phyloP scores from a whole-genome alignment of 176 grass and related monocot species.

The Saccharum spontaneum region DNA sequence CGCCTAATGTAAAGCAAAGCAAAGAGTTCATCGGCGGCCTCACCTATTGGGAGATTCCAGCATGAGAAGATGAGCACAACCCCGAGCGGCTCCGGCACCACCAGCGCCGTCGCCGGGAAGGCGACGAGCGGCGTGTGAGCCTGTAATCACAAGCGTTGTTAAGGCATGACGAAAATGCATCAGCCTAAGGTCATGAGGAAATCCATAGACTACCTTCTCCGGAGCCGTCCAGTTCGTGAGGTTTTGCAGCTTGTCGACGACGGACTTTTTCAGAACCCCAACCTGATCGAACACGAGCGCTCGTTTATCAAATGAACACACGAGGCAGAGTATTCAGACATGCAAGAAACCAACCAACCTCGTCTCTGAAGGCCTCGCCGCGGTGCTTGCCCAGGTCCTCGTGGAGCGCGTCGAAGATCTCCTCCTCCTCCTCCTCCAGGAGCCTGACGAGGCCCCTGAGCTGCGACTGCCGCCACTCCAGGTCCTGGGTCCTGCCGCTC shows the following conservation, averaged over 20 bases:
- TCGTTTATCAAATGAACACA: not conserved
- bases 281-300: conserved; percentile 30
- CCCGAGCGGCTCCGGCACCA: conserved; percentile 77
- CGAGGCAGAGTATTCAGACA: not conserved
- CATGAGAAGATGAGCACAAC: conserved; percentile 77
- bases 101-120: conserved; percentile 58
- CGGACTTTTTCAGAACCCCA: conserved; percentile 48
- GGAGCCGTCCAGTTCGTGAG: conserved; percentile 68
- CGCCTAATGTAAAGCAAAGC: too few species aligned
- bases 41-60: conserved; percentile 89
- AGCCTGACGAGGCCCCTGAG: conserved; percentile 52
- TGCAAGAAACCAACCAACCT: conserved; percentile 21
- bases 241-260: conserved; percentile 44
- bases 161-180: not conserved
- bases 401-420: conserved; percentile 55
- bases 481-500: conserved; percentile 56
- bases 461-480: conserved; percentile 62
- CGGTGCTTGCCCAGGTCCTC: conserved; percentile 68
- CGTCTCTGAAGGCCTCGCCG: conserved; percentile 62
- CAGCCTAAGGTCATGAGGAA: not conserved
- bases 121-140: conserved; percentile 47
- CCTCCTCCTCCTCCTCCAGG: conserved; percentile 61
- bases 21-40: not conserved
- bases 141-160: conserved; percentile 34
- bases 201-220: conserved; percentile 38